Evolutionary conservation across 345 rosid species (phyloP), one percentile per base, ranked within the genome.

Genomic region (Psidium friedrichsthalianum): DNA sequence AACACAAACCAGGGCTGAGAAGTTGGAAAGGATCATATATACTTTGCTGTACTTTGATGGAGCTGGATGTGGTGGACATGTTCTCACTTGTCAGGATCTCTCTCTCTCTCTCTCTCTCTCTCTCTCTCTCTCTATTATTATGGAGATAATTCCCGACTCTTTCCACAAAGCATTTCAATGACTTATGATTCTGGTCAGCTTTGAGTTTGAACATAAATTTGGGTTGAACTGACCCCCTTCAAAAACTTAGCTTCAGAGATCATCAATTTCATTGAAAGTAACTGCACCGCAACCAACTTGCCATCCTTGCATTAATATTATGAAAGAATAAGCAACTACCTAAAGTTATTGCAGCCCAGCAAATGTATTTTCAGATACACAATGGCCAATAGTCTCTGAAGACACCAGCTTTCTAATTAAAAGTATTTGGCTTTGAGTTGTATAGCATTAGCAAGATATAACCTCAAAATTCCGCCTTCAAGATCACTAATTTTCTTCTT

Each of bases 281-380:
- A 85, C 55, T 21, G 47, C 80, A 16, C 57, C 16, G n/a, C 64
- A 78, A 52, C 87, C 90, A 82, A 88, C 85, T 89, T 83, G 85
- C 86, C 49, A 85, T 82, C 89, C 92, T 86, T 83, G 78, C 90
- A 85, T 69, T 88, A 27, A 64, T 84, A 86, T 89, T 32, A 25
- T 86, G 83, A 86, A 84, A 81, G 53, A 54, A 82, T 82, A 54
- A 84, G 56, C 86, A 69, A 81, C 90, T 55, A 82, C 82, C 85
- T 20, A 51, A 59, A 87, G 13, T 86, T 51, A 76, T 83, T 82
- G 80, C 25, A 27, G 61, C 24, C 40, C 47, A 74, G 83, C 24
- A 27, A 47, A n/a, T 25, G 52, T 36, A 47, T 24, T 40, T 84
- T 51, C 85, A 84, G 24, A 51, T 22, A 10, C 74, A 24, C 18